Evolutionary conservation across 805 yeast genomes (phyloP).

Genomic region (Yamadazyma nakazawae): DNA sequence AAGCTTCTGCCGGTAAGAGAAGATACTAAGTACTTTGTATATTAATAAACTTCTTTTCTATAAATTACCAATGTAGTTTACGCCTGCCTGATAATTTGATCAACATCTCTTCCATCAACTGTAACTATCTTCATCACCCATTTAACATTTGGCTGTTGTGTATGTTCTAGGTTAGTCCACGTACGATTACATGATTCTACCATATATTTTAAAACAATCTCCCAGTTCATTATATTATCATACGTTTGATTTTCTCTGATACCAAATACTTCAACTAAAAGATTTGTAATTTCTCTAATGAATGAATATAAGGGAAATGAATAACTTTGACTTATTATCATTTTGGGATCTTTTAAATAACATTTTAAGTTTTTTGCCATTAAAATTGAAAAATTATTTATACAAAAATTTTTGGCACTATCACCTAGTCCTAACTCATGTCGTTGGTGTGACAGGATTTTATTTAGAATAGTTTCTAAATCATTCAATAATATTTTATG

Average conservation of each 20-base stretch:
- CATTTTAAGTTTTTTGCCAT: slow-evolving; percentile 51
- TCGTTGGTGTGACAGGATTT: no score
- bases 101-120: not conserved
- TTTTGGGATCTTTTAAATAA: slow-evolving; percentile 54
- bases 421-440: not conserved
- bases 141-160: not conserved
- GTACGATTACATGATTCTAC: slow-evolving; percentile 55
- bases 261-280: slow-evolving; percentile 36
- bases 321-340: slow-evolving; percentile 53
- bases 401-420: slow-evolving; percentile 39
- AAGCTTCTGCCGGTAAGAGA: slow-evolving; percentile 72
- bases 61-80: not conserved
- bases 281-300: slow-evolving; percentile 29
- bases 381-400: slow-evolving; percentile 45
- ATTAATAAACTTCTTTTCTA: slow-evolving; percentile 5
- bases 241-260: slow-evolving; percentile 29
- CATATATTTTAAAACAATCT: slow-evolving; percentile 50
- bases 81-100: not conserved
- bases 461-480: slow-evolving; percentile 35
- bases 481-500: slow-evolving; percentile 41
- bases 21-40: slow-evolving; percentile 50
- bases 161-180: slow-evolving; percentile 37
- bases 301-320: slow-evolving; percentile 49
- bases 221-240: slow-evolving; percentile 46
- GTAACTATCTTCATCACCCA: not conserved